phyloP scores from a whole-genome alignment of 257 asterid species.

The Solanum bulbocastanum region DNA sequence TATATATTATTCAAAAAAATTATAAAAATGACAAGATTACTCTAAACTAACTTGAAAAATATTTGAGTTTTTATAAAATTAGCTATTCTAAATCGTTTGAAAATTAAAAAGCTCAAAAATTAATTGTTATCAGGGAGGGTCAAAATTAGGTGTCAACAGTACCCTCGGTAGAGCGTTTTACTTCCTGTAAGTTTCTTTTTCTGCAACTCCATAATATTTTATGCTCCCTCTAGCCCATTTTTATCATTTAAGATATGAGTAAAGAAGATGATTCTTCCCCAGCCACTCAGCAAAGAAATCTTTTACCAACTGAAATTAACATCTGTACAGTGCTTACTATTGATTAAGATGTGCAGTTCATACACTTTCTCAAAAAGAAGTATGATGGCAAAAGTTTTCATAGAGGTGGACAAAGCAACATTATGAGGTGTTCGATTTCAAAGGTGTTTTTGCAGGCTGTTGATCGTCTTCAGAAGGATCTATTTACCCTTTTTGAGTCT shows the following conservation, averaged over 20 bases:
- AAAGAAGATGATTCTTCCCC: neutral
- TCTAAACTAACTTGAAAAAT: no score
- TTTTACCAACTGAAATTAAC: neutral
- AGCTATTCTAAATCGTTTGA: no score
- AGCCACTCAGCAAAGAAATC: neutral
- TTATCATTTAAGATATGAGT: neutral
- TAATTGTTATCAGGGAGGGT: no score
- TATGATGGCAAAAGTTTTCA: neutral
- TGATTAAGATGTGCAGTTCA: neutral
- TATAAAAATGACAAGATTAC: no score
- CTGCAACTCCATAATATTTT: neutral
- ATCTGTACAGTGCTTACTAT: neutral
- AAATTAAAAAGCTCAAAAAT: no score
- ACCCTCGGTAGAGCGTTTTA: slow-evolving; percentile 11
- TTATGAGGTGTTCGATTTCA: slow-evolving; percentile 22
- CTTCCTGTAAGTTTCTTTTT: slow-evolving; percentile 22
- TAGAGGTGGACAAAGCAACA: neutral
- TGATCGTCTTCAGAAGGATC: slow-evolving; percentile 18
- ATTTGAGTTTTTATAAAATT: no score
- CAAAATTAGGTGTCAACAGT: no score
- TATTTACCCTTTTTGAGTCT: slow-evolving; percentile 20
- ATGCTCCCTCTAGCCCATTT: neutral
- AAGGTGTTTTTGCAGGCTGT: slow-evolving; percentile 27
- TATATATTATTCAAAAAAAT: no score
- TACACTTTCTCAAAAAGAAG: neutral